Base-by-base conservation (phyloP, 108 stramenopile genomes). In the Cyclotella cryptica region DNA sequence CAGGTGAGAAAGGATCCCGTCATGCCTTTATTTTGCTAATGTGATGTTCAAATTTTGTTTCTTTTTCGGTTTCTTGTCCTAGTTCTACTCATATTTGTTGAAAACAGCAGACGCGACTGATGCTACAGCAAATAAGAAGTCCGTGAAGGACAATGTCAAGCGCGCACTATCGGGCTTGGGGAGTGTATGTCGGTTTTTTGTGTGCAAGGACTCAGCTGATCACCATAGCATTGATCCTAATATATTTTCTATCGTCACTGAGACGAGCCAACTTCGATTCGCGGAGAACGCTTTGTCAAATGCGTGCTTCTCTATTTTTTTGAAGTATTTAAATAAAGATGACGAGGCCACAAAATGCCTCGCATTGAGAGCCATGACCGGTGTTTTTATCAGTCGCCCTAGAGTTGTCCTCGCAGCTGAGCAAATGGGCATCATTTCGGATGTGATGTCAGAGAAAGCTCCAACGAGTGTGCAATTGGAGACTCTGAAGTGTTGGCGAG, bases 371-470 rank as follows among this genome's bases (percentile, higher is more conserved):
- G 96, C 90, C 14, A 65, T 95, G 64, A 78, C 83, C 27, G 90
- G 93, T 24, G 67, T 97, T 17, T 97, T 97, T 66, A 86, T 90
- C 51, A 81, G 92, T 24, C 81, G 85, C 26, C 96, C 96, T 28
- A 79, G 92, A 15, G 76, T 94, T 42, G 80, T 97, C 59, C 85
- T 97, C 19, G 77, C 73, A 2, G 83, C 90, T 49, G 88, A 95
- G 60, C 89, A 92, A 57, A 54, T 71, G 13, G 96, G 96, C 0
- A 70, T 90, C 11, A 88, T 95, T 43, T 24, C 66, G 28, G 65
- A 71, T 1, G 85, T 91, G 18, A 87, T 93, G 82, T 79, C 86
- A 18, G 61, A 66, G 1, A 73, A 84, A 28, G 74, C 91, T 10
- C 75, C 84, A 13, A 28, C 80, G 18, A 64, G 72, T 47, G 77